These are phyloP conservation scores for Fusarium sublunatum DNA, from an alignment of 2,329 filamentous ascomycete genomes.

Conservation along the genomic window DNA sequence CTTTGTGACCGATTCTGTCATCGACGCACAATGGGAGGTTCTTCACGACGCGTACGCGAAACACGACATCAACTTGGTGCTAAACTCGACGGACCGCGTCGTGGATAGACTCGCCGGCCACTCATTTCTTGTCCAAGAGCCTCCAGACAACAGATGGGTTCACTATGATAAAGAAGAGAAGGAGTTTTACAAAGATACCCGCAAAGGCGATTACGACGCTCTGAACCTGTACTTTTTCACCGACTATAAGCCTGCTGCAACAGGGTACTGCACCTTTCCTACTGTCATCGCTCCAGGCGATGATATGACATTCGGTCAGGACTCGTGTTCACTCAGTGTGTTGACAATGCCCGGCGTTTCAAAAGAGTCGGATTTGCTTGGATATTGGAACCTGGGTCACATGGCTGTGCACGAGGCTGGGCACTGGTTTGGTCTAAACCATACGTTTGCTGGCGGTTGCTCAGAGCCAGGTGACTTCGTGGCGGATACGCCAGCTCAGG, in stretches of 20 bases:
- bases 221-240: slow-evolving; percentile 47
- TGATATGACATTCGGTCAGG: slow-evolving; percentile 45
- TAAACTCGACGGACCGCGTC: slow-evolving; percentile 42
- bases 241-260: slow-evolving; percentile 21
- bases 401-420: slow-evolving; percentile 52
- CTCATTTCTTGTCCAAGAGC: slow-evolving; percentile 40
- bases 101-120: slow-evolving; percentile 40
- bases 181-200: slow-evolving; percentile 41
- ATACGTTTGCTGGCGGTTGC: slow-evolving; percentile 54
- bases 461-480: slow-evolving; percentile 51
- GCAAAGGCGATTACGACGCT: slow-evolving; percentile 54
- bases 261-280: slow-evolving; percentile 22
- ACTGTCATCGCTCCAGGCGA: slow-evolving; percentile 11
- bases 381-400: slow-evolving; percentile 23
- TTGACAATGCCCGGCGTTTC: slow-evolving; percentile 40
- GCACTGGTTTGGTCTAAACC: slow-evolving; percentile 55
- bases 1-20: slow-evolving; percentile 20
- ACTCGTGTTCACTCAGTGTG: slow-evolving; percentile 51
- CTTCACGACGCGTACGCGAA: slow-evolving; percentile 35
- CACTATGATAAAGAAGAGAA: slow-evolving; percentile 52
- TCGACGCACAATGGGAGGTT: slow-evolving; percentile 38
- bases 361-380: slow-evolving; percentile 8
- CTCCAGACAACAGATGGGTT: slow-evolving; percentile 36
- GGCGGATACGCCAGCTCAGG: slow-evolving; percentile 53
- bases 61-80: slow-evolving; percentile 39